Evolutionary conservation across 345 rosid genomes (phyloP).

Genomic region (Linum lewisii): DNA sequence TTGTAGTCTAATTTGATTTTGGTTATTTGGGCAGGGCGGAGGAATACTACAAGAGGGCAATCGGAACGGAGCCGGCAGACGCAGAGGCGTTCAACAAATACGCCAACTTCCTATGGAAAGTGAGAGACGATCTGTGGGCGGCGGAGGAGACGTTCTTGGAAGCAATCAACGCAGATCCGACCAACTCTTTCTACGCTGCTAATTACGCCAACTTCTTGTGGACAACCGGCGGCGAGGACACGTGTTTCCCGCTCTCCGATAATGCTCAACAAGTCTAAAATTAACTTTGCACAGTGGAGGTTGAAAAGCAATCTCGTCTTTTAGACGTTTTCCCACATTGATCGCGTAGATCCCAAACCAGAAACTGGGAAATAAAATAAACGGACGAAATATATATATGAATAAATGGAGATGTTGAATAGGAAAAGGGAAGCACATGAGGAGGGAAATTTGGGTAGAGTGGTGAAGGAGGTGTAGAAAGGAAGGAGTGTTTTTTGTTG

Average conservation of each 20-base stretch:
- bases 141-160: conserved; percentile 84
- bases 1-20: not conserved
- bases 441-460: too few relatives aligned
- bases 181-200: conserved; percentile 61
- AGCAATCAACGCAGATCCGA: conserved; percentile 74
- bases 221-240: conserved; percentile 91
- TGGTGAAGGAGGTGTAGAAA: too few relatives aligned
- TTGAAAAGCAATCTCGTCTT: too few relatives aligned
- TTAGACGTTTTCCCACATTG: too few relatives aligned
- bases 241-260: conserved; percentile 65
- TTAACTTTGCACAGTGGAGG: too few relatives aligned
- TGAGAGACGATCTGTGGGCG: conserved; percentile 70
- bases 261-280: conserved; percentile 11
- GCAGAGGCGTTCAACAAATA: conserved; percentile 76
- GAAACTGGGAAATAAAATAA: too few relatives aligned
- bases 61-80: conserved; percentile 47
- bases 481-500: too few relatives aligned
- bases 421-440: too few relatives aligned
- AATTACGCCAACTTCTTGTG: conserved; percentile 87
- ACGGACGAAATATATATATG: too few relatives aligned
- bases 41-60: conserved; percentile 62
- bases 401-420: too few relatives aligned
- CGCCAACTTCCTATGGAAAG: conserved; percentile 81
- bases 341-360: too few relatives aligned
- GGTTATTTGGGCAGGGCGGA: conserved; percentile 64